Evolutionary conservation across 176 grass and related monocot species (phyloP), one percentile per base, ranked within the genome.

Genomic region (Oryza nivara): DNA sequence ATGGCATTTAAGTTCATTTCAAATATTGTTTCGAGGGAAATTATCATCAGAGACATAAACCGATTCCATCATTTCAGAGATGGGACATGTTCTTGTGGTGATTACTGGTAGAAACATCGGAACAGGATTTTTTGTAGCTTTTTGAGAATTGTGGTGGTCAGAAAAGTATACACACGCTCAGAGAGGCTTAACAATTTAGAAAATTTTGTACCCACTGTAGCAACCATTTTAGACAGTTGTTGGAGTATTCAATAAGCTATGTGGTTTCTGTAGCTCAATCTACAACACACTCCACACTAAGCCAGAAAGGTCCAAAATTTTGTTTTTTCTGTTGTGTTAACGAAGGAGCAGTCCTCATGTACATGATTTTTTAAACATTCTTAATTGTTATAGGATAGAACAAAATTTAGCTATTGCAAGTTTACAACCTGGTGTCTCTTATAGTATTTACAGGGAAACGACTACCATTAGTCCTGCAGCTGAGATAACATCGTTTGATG

Each of bases 61-160:
- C 74, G 90, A 45, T 92, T 88, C 25, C 93, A 95, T 85, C 90
- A 95, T 88, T 95, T 95, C 80, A 95, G 74, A 74, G 76, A 88
- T 38, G 90, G 90, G 17, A 58, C 60, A 66, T 92, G 88, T 78
- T 92, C 93, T 34, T 95, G 93, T 10, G 88, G 88, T 54, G 93
- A 95, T 90, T 95, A 88, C 63, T 95, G 93, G 88, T 95, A 32
- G 87, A 68, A 82, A 56, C 4, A 9, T 82, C 6, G 0, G 36
- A 30, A 47, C 10, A 67, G 65, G 30, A 70, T 6, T 16, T 51
- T 72, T 67, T 60, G 32, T 47, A 30, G 74, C 60, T 64, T 69
- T 48, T 86, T 49, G 72, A 76, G 36, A 74, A 68, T 30, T 82
- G 2, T 74, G 61, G 78, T 82, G 47, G 34, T 54, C 67, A 82